Evolutionary conservation across 495 filamentous ascomycete genomes (phyloP).

Genomic region (Aspergillus saccharolyticus): DNA sequence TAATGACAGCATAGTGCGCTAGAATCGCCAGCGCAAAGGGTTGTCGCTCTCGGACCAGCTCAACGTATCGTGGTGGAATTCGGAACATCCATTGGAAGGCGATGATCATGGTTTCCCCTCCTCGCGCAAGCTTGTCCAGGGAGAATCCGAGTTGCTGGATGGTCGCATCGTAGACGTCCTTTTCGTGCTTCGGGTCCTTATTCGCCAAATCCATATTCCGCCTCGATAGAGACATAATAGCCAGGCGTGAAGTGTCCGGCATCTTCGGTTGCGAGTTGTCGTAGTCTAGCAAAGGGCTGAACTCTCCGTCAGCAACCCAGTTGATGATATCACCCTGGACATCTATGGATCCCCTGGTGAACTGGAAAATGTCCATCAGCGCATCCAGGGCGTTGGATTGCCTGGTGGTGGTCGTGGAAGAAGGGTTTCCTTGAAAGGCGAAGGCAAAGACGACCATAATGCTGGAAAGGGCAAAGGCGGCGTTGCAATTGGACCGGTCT

Average conservation of each 20-base stretch:
- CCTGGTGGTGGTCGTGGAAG: slow-evolving; percentile 8
- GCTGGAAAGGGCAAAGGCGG: slow-evolving; percentile 43
- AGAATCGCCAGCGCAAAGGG: slow-evolving; percentile 53
- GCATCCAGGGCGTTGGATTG: slow-evolving; percentile 31
- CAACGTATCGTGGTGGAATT: slow-evolving; percentile 46
- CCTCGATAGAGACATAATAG: slow-evolving; percentile 26
- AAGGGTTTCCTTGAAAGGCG: slow-evolving; percentile 30
- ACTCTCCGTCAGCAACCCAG: slow-evolving; percentile 33
- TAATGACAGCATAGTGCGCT: slow-evolving; percentile 46
- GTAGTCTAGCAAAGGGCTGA: slow-evolving; percentile 26
- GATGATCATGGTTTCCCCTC: slow-evolving; percentile 33
- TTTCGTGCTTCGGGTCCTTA: slow-evolving; percentile 26
- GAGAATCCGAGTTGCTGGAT: slow-evolving; percentile 28
- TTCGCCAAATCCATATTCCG: slow-evolving; percentile 24
- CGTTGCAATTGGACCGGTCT: slow-evolving; percentile 35
- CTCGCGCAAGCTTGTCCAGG: slow-evolving; percentile 30
- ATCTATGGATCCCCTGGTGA: slow-evolving; percentile 36
- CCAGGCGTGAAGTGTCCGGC: slow-evolving; percentile 38
- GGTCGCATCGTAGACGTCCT: slow-evolving; percentile 24
- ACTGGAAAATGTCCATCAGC: slow-evolving; percentile 38
- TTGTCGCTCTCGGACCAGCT: slow-evolving; percentile 42
- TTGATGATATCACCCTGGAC: slow-evolving; percentile 27
- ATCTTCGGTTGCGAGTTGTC: slow-evolving; percentile 25
- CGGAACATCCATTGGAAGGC: slow-evolving; percentile 48
- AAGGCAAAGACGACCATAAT: slow-evolving; percentile 44